Evolutionary conservation across 345 rosid species (phyloP).

Genomic region (Mallotus nudiflorus): DNA sequence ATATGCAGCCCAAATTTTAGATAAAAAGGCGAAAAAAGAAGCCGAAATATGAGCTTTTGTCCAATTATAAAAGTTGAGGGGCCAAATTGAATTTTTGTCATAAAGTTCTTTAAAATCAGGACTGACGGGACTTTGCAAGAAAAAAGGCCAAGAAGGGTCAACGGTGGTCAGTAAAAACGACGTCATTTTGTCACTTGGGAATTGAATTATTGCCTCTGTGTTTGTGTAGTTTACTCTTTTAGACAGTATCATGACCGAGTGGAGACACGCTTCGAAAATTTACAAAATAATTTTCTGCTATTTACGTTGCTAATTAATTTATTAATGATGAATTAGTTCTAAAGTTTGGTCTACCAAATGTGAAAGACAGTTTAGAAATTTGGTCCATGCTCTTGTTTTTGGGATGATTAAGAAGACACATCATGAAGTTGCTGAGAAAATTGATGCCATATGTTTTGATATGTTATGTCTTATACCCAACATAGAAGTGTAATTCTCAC

Average conservation of each 20-base stretch:
- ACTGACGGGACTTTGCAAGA: conserved; percentile 1
- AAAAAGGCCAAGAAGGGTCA: background rate
- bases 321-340: background rate
- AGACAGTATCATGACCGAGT: background rate
- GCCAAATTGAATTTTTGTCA: no score
- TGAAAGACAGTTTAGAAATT: conserved; percentile 7
- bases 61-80: no score
- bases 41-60: no score
- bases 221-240: background rate
- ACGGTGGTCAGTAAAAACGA: conserved; percentile 1
- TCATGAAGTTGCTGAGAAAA: background rate
- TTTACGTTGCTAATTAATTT: background rate
- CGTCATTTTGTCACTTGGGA: background rate
- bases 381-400: background rate
- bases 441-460: background rate
- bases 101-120: no score
- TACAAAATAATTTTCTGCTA: background rate
- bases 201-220: background rate
- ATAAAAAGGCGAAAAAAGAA: no score
- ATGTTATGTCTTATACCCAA: no score
- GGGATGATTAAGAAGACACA: background rate
- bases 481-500: no score
- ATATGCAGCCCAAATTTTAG: no score
- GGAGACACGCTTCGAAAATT: background rate
- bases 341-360: conserved; percentile 15